Evolutionary conservation across 345 rosid species (phyloP).

Genomic region (Leavenworthia alabamica): DNA sequence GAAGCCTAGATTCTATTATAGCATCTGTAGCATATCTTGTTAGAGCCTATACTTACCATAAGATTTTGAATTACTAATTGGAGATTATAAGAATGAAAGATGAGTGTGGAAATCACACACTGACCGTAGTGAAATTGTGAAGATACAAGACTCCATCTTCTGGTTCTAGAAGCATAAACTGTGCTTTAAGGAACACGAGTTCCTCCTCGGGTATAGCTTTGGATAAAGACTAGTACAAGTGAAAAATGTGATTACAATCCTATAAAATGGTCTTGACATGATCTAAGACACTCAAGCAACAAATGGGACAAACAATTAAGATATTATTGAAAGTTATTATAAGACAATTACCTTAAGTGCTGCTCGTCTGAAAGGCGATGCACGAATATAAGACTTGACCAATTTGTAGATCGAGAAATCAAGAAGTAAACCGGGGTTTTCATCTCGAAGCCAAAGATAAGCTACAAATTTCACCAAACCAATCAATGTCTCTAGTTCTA

Average conservation of each 20-base stretch:
- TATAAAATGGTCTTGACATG: background rate
- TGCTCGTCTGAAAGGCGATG: conserved; percentile 72
- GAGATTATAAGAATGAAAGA: background rate
- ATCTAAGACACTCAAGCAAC: background rate
- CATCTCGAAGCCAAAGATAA: conserved; percentile 85
- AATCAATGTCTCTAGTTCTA: background rate
- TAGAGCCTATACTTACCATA: conserved; percentile 52
- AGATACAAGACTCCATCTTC: conserved; percentile 61
- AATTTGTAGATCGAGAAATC: conserved; percentile 77
- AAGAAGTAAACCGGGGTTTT: conserved; percentile 48
- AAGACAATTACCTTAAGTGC: conserved; percentile 65
- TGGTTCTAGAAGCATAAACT: conserved; percentile 72
- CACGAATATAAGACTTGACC: conserved; percentile 72
- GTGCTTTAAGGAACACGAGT: conserved; percentile 63
- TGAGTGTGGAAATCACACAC: conserved; percentile 6
- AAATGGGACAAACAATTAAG: background rate
- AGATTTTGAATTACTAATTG: background rate
- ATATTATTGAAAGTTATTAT: background rate
- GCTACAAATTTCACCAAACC: conserved; percentile 38
- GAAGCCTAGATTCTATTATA: conserved; percentile 73
- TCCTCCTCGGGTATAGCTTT: conserved; percentile 85
- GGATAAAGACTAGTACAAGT: conserved; percentile 63
- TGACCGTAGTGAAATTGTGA: conserved; percentile 66
- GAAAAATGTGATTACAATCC: background rate
- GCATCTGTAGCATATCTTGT: conserved; percentile 64